Percentiles rank a stretch among this genome's conserved stretches.
Conservation (phyloP, 352 stramenopile genomes). For the Phytophthora idaei region DNA sequence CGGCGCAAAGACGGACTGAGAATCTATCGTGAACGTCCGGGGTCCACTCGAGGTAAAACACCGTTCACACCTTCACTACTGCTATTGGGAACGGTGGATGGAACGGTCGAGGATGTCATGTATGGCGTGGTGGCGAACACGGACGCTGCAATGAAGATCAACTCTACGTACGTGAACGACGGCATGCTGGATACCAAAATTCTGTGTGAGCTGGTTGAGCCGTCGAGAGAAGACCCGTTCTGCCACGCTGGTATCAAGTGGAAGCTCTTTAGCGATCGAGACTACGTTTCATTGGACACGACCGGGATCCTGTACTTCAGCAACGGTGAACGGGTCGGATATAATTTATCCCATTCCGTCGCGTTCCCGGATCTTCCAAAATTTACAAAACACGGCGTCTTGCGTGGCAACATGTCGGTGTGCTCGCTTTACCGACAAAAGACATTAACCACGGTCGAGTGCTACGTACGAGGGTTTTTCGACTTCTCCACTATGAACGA, state of each 20-base stretch:
- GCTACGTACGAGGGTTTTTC: constrained; percentile 49
- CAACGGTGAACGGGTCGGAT: constrained; percentile 39
- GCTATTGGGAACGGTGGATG: constrained; percentile 45
- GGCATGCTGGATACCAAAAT: constrained; percentile 52
- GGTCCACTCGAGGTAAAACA: not conserved
- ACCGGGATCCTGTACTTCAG: constrained; percentile 30
- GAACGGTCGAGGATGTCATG: constrained; percentile 62
- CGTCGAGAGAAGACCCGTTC: constrained; percentile 43
- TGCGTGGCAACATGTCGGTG: constrained; percentile 49
- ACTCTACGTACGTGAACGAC: constrained; percentile 47
- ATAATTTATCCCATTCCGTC: constrained; percentile 53
- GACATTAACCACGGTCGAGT: constrained; percentile 33
- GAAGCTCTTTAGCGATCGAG: constrained; percentile 42
- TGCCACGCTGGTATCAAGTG: constrained; percentile 46
- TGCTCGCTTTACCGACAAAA: constrained; percentile 50
- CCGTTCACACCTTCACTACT: constrained; percentile 44
- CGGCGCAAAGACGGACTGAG: constrained; percentile 30
- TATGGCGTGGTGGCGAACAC: constrained; percentile 43
- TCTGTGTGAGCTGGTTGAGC: constrained; percentile 34
- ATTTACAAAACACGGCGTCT: constrained; percentile 30
- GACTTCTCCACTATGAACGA: constrained; percentile 37
- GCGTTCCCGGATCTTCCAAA: constrained; percentile 36
- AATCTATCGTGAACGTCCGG: constrained; percentile 36
- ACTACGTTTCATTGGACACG: constrained; percentile 55
- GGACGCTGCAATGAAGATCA: constrained; percentile 45